Base-by-base conservation (phyloP, 768 basidiomycete species). In the Calocera cornea region DNA sequence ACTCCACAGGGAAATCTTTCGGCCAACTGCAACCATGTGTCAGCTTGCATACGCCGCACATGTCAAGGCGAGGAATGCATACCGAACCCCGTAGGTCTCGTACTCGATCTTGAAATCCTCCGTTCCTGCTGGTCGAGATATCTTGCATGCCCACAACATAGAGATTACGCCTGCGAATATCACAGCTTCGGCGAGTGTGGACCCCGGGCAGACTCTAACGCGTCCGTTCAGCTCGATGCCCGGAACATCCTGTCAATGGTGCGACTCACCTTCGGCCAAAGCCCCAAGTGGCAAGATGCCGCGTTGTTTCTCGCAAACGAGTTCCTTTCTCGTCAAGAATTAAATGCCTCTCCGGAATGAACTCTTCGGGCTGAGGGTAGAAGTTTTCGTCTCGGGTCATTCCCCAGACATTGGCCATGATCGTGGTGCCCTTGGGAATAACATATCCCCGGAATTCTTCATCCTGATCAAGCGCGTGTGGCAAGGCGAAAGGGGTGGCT, bases 151-250 rank as follows among this genome's bases (percentile, higher is more conserved):
- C 44, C 44, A 47, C 38, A 87, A 74, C 1, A 86, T 76, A 16
- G 87, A 78, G 0, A 85, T 85, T 0, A 84, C 81, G 68, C 86
- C 88, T 69, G 89, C 78, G 71, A 86, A 87, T 1, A 89, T 75
- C 3, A 87, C 88, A 2, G 86, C 74, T 16, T 78, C 72, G 1
- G 76, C 87, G 36, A 89, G 82, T 72, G 86, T 81, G 71, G 84
- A 83, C 0, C 87, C 87, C 0, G 86, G 86, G 68, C 87, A 89
- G 3, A 87, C 79, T 22, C 86, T 83, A 16, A 22, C 31, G 29
- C 24, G 65, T n/a, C 41, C 44, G 34, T 50, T 16, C 31, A 65
- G 70, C 31, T 24, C 2, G 63, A 8, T 38, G 36, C 36, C 65
- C 36, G 36, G 14, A 38, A 38, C 19, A 19, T 7, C 8, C 44